These are phyloP conservation scores for Sarocladium strictum DNA, from an alignment of 2,329 filamentous ascomycete species.

Conservation along the genomic window DNA sequence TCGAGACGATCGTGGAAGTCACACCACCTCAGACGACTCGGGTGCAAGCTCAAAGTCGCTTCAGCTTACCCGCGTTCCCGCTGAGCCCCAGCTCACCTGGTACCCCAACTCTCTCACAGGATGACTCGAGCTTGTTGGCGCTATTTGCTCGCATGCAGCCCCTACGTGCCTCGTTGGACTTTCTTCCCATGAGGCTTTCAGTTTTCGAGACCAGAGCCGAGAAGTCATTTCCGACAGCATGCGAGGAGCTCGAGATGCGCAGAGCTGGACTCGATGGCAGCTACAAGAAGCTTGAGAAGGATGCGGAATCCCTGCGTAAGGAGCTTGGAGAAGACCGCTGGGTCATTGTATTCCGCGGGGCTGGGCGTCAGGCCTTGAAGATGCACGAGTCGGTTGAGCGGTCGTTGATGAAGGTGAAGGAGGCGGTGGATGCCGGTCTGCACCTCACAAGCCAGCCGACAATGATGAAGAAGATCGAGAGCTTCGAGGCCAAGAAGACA, in stretches of 20 bases:
- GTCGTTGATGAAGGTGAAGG: conserved; percentile 74
- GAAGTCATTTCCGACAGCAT: conserved; percentile 79
- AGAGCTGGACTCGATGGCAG: conserved; percentile 70
- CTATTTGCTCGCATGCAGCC: conserved; percentile 96
- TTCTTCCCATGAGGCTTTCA: conserved; percentile 88
- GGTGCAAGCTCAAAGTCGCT: conserved; percentile 54
- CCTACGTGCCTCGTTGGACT: conserved; percentile 85
- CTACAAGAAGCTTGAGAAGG: conserved; percentile 82
- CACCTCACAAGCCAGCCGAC: conserved; percentile 65
- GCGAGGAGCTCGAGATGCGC: conserved; percentile 77
- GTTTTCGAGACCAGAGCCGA: conserved; percentile 78
- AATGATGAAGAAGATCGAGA: conserved; percentile 80
- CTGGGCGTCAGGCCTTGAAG: conserved; percentile 84
- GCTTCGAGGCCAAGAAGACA: conserved; percentile 88
- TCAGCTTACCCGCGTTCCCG: conserved; percentile 62
- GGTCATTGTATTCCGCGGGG: conserved; percentile 92
- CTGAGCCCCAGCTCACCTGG: conserved; percentile 54
- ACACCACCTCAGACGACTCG: conserved; percentile 52
- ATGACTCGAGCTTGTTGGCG: conserved; percentile 82
- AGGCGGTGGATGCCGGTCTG: conserved; percentile 68
- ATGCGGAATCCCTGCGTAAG: conserved; percentile 81
- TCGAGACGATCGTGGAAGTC: conserved; percentile 92
- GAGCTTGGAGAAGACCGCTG: conserved; percentile 94
- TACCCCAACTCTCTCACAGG: conserved; percentile 55
- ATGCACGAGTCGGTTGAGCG: conserved; percentile 95